Conservation (phyloP, 495 filamentous ascomycete genomes). For the Clavariopsis aquatica region DNA sequence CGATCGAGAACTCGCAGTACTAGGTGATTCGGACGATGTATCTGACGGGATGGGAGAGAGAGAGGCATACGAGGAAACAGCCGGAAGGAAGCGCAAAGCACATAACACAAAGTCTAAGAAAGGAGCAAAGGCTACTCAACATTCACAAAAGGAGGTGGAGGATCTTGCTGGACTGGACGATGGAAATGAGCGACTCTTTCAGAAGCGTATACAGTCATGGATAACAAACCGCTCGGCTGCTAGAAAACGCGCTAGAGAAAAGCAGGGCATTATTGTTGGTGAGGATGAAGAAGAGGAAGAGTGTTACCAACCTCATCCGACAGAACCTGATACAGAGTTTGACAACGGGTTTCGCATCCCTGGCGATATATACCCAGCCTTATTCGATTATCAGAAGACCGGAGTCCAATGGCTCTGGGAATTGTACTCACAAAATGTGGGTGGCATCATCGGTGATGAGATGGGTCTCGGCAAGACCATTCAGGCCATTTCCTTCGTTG, state of each 20-base stretch:
- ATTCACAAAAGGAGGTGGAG: constrained; percentile 53
- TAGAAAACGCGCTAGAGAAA: constrained; percentile 51
- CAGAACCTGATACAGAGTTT: constrained; percentile 68
- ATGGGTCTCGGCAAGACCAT: constrained; percentile 98
- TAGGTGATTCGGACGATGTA: constrained; percentile 45
- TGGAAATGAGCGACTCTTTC: constrained; percentile 83
- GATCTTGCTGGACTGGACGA: constrained; percentile 83
- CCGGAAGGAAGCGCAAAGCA: constrained; percentile 35
- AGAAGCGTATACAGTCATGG: constrained; percentile 75
- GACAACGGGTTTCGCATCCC: constrained; percentile 77
- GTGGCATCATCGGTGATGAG: constrained; percentile 94
- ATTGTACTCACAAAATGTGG: constrained; percentile 81
- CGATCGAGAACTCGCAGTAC: constrained; percentile 35
- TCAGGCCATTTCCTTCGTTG: constrained; percentile 88
- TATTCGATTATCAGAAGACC: constrained; percentile 95
- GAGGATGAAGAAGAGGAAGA: constrained; percentile 56
- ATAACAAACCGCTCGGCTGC: constrained; percentile 66
- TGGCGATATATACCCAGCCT: constrained; percentile 83
- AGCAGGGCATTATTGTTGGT: constrained; percentile 21
- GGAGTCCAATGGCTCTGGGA: constrained; percentile 97
- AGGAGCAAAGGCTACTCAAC: constrained; percentile 16
- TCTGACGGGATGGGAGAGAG: constrained; percentile 42
- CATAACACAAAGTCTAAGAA: constrained; percentile 46
- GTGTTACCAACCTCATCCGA: constrained; percentile 85
- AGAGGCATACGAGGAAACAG: constrained; percentile 50